Evolutionary conservation across 139 green algal genomes (phyloP).

Genomic region (Micractinium sp.): DNA sequence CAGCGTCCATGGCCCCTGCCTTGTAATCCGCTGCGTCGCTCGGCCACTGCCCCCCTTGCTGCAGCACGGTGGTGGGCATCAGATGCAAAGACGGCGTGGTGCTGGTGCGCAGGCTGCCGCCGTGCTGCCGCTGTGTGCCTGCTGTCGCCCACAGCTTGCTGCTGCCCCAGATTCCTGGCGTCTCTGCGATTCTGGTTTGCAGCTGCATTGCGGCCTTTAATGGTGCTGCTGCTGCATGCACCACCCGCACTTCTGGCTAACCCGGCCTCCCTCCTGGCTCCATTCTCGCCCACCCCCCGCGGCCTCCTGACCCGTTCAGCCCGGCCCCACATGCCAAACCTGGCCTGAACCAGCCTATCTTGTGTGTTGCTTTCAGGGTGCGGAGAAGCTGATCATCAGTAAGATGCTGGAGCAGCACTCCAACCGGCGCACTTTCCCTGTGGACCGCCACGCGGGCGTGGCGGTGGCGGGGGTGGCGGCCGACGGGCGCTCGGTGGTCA

Average conservation of each 20-base stretch:
- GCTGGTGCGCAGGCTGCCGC: slow-evolving; percentile 68
- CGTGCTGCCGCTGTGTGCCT: neutral
- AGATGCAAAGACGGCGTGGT: slow-evolving; percentile 97
- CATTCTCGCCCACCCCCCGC: no score
- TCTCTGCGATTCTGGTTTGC: neutral
- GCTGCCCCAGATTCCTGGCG: neutral
- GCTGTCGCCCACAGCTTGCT: neutral
- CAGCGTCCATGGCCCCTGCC: neutral
- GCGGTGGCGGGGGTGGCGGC: slow-evolving; percentile 79
- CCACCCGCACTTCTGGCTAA: no score
- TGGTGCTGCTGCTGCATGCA: neutral
- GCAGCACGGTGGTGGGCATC: slow-evolving; percentile 93
- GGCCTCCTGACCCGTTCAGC: no score
- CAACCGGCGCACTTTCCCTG: slow-evolving; percentile 85
- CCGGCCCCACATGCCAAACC: no score
- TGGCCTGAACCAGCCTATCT: no score
- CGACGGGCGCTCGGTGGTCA: slow-evolving; percentile 88
- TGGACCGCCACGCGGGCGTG: slow-evolving; percentile 89
- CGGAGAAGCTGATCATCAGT: slow-evolving; percentile 95
- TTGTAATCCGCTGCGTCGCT: neutral
- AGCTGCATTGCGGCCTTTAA: neutral
- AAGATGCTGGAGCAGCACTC: slow-evolving; percentile 96
- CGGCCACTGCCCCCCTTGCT: neutral
- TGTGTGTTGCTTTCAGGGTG: slow-evolving; percentile 59
- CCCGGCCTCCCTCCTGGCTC: no score